These are phyloP conservation scores for Filobasidium floriforme DNA, from an alignment of 768 basidiomycete genomes.

Conservation along the genomic window DNA sequence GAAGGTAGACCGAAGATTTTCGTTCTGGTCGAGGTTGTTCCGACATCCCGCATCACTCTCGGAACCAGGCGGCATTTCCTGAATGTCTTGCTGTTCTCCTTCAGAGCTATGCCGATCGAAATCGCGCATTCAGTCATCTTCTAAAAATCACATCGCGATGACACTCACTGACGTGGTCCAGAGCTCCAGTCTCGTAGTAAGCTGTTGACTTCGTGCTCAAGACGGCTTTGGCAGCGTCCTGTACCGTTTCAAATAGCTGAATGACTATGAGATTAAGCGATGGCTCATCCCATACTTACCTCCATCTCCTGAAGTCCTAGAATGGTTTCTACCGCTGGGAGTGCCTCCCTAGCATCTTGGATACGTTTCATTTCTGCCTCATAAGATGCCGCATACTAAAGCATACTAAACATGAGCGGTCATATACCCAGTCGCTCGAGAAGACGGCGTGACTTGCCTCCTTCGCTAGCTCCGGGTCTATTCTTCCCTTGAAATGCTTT, in stretches of 20 bases:
- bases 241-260: background rate
- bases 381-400: slow-evolving; percentile 21
- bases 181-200: slow-evolving; percentile 28
- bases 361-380: slow-evolving; percentile 31
- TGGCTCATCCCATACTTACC: slow-evolving; percentile 25
- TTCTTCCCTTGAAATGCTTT: slow-evolving; percentile 31
- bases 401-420: background rate
- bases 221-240: slow-evolving; percentile 31
- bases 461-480: slow-evolving; percentile 31
- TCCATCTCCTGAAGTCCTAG: slow-evolving; percentile 39
- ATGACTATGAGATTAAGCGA: too few relatives aligned
- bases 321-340: slow-evolving; percentile 37
- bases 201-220: slow-evolving; percentile 24
- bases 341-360: slow-evolving; percentile 24
- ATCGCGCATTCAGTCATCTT: background rate
- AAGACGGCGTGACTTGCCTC: slow-evolving; percentile 21
- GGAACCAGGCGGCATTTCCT: slow-evolving; percentile 42
- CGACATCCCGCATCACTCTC: slow-evolving; percentile 42
- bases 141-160: background rate
- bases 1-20: slow-evolving; percentile 39
- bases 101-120: slow-evolving; percentile 11
- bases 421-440: background rate
- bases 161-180: slow-evolving; percentile 21
- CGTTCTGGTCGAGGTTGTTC: slow-evolving; percentile 37
- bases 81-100: slow-evolving; percentile 31